These are phyloP conservation scores for Pterulicium gracile DNA, from an alignment of 1,284 basidiomycete species.

Conservation along the genomic window DNA sequence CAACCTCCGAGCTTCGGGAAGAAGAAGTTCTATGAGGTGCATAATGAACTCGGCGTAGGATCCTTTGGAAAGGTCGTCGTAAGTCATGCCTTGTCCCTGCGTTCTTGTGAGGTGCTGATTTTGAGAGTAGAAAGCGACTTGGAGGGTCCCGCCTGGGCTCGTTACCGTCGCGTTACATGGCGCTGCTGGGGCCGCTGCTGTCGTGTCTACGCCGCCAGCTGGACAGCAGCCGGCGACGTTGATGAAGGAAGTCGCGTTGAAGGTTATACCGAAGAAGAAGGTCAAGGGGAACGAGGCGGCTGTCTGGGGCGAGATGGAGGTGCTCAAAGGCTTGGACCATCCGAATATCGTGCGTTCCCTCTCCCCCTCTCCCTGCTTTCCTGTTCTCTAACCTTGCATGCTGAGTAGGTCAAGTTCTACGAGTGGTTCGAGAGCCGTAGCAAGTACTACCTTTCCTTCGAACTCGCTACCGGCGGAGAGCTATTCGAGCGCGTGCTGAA, in stretches of 20 bases:
- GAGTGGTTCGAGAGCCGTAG: conserved; percentile 88
- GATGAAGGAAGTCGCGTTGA: conserved; percentile 73
- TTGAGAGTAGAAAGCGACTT: conserved; percentile 55
- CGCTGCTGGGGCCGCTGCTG: conserved; percentile 26
- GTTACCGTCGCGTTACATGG: conserved; percentile 44
- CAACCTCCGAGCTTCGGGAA: conserved; percentile 79
- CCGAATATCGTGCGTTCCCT: conserved; percentile 68
- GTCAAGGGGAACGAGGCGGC: conserved; percentile 80
- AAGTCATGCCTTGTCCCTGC: conserved; percentile 20
- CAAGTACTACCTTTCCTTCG: conserved; percentile 88
- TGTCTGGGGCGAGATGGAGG: conserved; percentile 87
- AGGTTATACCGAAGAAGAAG: conserved; percentile 86
- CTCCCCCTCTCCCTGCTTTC: not conserved
- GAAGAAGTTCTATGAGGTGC: conserved; percentile 72
- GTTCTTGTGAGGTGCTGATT: not conserved
- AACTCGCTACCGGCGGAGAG: conserved; percentile 85
- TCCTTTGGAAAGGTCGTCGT: conserved; percentile 85
- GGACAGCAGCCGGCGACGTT: conserved; percentile 17
- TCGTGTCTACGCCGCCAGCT: conserved; percentile 9
- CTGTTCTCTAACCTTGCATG: conserved; percentile 7
- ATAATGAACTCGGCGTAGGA: conserved; percentile 67
- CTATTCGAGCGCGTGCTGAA: conserved; percentile 78
- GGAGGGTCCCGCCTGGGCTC: conserved; percentile 58
- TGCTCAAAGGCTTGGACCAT: conserved; percentile 79
- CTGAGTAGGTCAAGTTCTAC: conserved; percentile 78